A percentile compares a stretch with the other conserved stretches of the same genome.
phyloP scores from a whole-genome alignment of 768 basidiomycete species.

The Paxillus rubicundulus region DNA sequence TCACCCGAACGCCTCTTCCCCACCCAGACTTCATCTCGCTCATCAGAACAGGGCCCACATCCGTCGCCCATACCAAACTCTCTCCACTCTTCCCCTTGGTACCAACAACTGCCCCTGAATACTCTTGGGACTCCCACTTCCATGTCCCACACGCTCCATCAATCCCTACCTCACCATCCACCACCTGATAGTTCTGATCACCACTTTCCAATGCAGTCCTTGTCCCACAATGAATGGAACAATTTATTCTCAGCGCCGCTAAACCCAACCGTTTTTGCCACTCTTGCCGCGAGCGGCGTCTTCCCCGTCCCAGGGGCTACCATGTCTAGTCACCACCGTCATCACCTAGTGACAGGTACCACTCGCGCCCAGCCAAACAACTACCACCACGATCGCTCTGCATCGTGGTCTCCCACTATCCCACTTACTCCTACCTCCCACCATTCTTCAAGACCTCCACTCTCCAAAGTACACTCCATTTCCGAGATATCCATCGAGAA shows the following conservation, averaged over 20 bases:
- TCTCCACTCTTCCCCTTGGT: slow-evolving; percentile 37
- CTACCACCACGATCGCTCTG: slow-evolving; percentile 21
- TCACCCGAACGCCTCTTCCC: slow-evolving; percentile 30
- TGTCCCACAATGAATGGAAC: slow-evolving; percentile 46
- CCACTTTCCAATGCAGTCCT: slow-evolving; percentile 19
- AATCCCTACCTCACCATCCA: slow-evolving; percentile 8
- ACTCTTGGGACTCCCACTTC: slow-evolving; percentile 20
- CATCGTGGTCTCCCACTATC: slow-evolving; percentile 27
- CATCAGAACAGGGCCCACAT: slow-evolving; percentile 27
- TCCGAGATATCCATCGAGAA: slow-evolving; percentile 13
- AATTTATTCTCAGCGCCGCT: slow-evolving; percentile 61
- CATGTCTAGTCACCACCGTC: slow-evolving; percentile 39
- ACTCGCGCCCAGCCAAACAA: slow-evolving; percentile 15
- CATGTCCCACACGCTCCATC: slow-evolving; percentile 18
- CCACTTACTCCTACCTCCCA: slow-evolving; percentile 18
- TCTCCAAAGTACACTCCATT: slow-evolving; percentile 32
- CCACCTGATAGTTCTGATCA: slow-evolving; percentile 13
- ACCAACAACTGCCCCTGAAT: slow-evolving; percentile 28
- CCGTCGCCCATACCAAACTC: slow-evolving; percentile 33
- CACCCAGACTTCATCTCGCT: slow-evolving; percentile 20
- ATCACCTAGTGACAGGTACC: slow-evolving; percentile 17
- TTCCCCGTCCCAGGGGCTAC: slow-evolving; percentile 38
- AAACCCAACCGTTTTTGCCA: slow-evolving; percentile 57
- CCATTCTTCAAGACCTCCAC: slow-evolving; percentile 26
- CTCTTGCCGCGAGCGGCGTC: slow-evolving; percentile 59